Evolutionary conservation across 2,329 filamentous ascomycete genomes (phyloP), one percentile per base, ranked within the genome.

Genomic region (Cryphonectria radicalis): DNA sequence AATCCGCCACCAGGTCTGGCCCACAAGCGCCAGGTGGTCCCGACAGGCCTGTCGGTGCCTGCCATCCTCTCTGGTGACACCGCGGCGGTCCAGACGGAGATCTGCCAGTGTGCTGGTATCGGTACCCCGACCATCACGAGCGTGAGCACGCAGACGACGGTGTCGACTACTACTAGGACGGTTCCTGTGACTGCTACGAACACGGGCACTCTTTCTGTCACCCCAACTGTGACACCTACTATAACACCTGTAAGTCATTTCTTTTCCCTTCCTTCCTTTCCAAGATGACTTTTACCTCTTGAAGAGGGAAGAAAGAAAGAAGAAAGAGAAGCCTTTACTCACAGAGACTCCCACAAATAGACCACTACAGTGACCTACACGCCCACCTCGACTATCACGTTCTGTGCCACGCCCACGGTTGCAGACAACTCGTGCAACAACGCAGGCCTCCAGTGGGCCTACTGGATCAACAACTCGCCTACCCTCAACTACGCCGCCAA

Each of bases 381-480:
- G 14, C 50, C 65, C n/a, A 67, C 65, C 8, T 37, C 46, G 11
- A 35, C 35, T 2, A 22, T 57, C 50, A 42, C 35, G 0, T 67
- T 42, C 50, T 67, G 32, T 4, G 35, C 50, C n/a, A 59, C 14
- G 6, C 46, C 65, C 50, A 57, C 65, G 1, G 32, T 11, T 3
- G 62, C 50, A 25, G 65, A 57, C n/a, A 35, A 35, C 11, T 42
- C 50, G 19, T 67, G 65, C 65, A 32, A 22, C 37, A 67, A 67
- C 35, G 35, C 25, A 25, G 65, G 65, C 40, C 32, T 67, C 43
- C 22, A 67, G 28, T 67, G 50, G 46, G 65, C 46, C 6, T 67
- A 57, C 50, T 67, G 25, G 43, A 0, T 7, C 19, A 11, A 55
- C 46, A 17, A 5, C 53, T 8, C 10, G 11, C 46, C 46, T 3